These are phyloP conservation scores for Oryza longistaminata DNA, from an alignment of 176 grass and related monocot genomes.

Conservation along the genomic window DNA sequence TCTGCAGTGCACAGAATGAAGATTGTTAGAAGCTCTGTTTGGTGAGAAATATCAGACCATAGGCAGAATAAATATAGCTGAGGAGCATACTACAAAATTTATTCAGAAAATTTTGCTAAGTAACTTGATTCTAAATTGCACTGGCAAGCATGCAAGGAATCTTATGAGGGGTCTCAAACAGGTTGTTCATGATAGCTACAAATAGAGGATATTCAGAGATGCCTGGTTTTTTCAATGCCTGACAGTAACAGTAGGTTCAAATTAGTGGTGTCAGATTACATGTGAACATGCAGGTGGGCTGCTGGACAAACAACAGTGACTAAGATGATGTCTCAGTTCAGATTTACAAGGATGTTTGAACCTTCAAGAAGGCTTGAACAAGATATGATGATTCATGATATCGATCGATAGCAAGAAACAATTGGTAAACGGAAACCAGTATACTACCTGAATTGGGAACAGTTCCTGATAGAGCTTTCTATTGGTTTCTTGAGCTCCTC, in stretches of 20 bases:
- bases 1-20: conserved; percentile 23
- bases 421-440: background rate
- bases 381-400: background rate
- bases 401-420: background rate
- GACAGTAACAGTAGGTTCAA: background rate
- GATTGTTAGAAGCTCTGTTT: conserved; percentile 8
- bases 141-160: conserved; percentile 22
- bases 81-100: background rate
- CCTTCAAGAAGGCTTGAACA: background rate
- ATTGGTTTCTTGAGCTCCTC: background rate
- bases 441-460: conserved; percentile 22
- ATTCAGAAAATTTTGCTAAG: background rate
- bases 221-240: background rate
- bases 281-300: background rate
- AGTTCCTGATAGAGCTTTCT: conserved; percentile 4
- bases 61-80: background rate
- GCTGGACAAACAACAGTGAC: background rate
- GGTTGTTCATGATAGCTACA: background rate
- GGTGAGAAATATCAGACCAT: background rate
- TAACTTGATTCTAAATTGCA: conserved; percentile 3
- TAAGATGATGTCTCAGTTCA: background rate
- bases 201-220: background rate
- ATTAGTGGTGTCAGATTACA: background rate
- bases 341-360: background rate
- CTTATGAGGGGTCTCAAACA: background rate